Conservation (phyloP, 208 protist species). For the Wallacemonas rigidus region DNA sequence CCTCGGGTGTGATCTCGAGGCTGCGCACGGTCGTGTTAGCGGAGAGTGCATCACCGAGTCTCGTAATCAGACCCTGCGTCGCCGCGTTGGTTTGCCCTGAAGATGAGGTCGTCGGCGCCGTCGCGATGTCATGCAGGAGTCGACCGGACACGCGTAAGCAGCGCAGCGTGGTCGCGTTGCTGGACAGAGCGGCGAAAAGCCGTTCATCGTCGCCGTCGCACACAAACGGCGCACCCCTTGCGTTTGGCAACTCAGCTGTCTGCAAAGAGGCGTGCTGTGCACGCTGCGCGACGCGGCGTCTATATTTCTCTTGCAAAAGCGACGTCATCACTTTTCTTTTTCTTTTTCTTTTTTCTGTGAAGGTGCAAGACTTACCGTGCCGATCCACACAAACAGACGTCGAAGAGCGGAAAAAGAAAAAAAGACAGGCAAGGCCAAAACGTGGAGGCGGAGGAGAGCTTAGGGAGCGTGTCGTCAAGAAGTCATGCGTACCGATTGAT, state of each 20-base stretch:
- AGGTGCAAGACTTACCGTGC: no score
- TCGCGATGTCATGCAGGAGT: conserved; percentile 3
- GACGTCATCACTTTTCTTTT: background rate
- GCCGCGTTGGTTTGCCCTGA: background rate
- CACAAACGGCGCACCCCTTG: background rate
- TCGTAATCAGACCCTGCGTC: background rate
- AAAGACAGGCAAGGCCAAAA: no score
- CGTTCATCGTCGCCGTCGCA: background rate
- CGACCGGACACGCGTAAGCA: conserved; percentile 25
- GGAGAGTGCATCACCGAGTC: conserved; percentile 14
- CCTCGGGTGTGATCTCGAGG: conserved; percentile 21
- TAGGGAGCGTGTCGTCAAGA: no score
- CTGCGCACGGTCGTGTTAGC: conserved; percentile 21
- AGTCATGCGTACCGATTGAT: no score
- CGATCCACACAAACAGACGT: no score
- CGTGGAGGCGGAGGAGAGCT: no score
- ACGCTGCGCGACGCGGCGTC: background rate
- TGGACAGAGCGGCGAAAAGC: conserved; percentile 23
- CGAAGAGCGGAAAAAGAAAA: no score
- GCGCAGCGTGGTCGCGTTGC: conserved; percentile 24
- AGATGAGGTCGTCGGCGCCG: background rate
- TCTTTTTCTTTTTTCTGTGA: conserved; percentile 19
- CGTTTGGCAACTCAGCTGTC: no score
- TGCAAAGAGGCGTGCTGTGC: no score
- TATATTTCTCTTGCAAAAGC: conserved; percentile 1